A percentile compares a stretch with the other conserved stretches of the same genome.
These are phyloP conservation scores for Peniophora sp. DNA, from an alignment of 1,284 basidiomycete genomes.

Conservation along the genomic window DNA sequence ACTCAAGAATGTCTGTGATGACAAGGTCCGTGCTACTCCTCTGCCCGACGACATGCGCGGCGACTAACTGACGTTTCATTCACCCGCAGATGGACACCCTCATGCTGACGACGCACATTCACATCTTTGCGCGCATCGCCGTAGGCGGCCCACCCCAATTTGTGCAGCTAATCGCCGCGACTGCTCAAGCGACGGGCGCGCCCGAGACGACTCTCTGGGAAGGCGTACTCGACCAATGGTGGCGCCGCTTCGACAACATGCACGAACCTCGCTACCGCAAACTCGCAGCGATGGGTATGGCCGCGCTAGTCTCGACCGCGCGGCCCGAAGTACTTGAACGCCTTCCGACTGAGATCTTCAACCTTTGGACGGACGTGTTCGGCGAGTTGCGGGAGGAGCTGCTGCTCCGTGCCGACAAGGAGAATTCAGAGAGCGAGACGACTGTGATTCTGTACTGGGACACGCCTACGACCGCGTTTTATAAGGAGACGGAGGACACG, in stretches of 20 bases:
- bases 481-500: constrained; percentile 52
- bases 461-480: constrained; percentile 43
- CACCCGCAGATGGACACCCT: constrained; percentile 25
- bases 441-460: constrained; percentile 62
- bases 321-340: constrained; percentile 63
- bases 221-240: constrained; percentile 69
- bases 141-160: constrained; percentile 59
- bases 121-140: constrained; percentile 62
- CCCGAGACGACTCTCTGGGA: constrained; percentile 54
- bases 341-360: constrained; percentile 70
- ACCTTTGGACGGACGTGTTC: constrained; percentile 86
- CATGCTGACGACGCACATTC: constrained; percentile 59
- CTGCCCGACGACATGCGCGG: background rate
- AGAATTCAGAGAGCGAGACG: constrained; percentile 2
- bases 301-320: constrained; percentile 62
- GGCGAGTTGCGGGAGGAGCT: constrained; percentile 76
- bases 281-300: constrained; percentile 67
- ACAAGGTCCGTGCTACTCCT: constrained; percentile 42
- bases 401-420: background rate
- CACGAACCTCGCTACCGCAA: constrained; percentile 71
- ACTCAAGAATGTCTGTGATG: constrained; percentile 49
- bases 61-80: constrained; percentile 1
- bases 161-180: constrained; percentile 55
- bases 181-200: constrained; percentile 37
- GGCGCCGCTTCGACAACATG: constrained; percentile 82